phyloP scores from a whole-genome alignment of 371 early-diverging fungal genomes.

The Haplosporangium sp. region DNA sequence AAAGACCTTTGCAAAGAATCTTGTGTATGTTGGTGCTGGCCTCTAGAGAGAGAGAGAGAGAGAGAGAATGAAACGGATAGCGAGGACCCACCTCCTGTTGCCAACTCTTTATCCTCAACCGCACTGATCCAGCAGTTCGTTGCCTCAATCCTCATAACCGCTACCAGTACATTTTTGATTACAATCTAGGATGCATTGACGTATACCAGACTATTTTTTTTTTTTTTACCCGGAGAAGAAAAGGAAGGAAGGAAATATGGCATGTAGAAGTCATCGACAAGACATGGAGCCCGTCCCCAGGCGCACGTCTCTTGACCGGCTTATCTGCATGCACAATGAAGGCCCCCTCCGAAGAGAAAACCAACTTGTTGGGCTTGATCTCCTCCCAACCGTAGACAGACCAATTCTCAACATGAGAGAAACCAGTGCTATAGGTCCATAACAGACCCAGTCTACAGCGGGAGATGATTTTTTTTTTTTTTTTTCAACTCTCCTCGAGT shows the following conservation, averaged over 20 bases:
- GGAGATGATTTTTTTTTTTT: too few relatives aligned
- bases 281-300: conserved; percentile 44
- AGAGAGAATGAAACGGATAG: conserved; percentile 9
- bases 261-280: conserved; percentile 35
- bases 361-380: conserved; percentile 19
- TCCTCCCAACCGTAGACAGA: conserved; percentile 14
- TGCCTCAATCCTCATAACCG: too few relatives aligned
- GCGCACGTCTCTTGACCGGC: conserved; percentile 43
- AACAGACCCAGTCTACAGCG: too few relatives aligned
- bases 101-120: conserved; percentile 9
- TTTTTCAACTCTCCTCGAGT: too few relatives aligned
- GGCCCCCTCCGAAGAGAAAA: conserved; percentile 4
- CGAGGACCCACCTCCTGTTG: conserved; percentile 7
- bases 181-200: too few relatives aligned
- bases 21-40: conserved; percentile 28
- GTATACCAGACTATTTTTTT: neutral
- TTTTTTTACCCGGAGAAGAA: neutral
- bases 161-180: too few relatives aligned
- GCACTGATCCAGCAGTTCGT: neutral
- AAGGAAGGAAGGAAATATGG: conserved; percentile 7
- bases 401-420: conserved; percentile 3
- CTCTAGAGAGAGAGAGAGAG: neutral
- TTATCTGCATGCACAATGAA: conserved; percentile 26
- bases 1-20: conserved; percentile 34
- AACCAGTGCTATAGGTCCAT: neutral